These are phyloP conservation scores for Emergomyces orientalis DNA, from an alignment of 2,329 filamentous ascomycete genomes.

Conservation along the genomic window DNA sequence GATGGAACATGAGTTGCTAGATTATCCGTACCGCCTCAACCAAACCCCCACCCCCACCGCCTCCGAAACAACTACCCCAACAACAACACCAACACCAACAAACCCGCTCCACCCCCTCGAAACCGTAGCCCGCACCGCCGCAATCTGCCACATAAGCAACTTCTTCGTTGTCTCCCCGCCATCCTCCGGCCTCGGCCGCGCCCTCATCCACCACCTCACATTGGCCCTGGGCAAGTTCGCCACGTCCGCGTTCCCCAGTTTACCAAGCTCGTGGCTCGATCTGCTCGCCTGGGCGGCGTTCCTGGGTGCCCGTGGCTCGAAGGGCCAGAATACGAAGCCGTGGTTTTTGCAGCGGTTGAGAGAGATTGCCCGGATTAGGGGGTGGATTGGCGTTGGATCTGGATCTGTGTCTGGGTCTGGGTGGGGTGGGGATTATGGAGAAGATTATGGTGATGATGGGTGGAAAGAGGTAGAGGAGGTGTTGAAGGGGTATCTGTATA, in stretches of 20 bases:
- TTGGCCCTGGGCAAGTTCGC: constrained; percentile 18
- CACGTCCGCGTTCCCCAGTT: constrained; percentile 11
- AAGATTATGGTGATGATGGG: background rate
- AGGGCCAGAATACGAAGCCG: constrained; percentile 21
- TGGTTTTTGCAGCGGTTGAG: constrained; percentile 27
- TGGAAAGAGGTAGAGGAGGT: constrained; percentile 24
- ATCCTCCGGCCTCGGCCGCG: constrained; percentile 27
- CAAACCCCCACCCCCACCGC: constrained; percentile 11
- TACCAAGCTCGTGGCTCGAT: constrained; percentile 17
- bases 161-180: constrained; percentile 28
- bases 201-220: constrained; percentile 25
- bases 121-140: constrained; percentile 24
- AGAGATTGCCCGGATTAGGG: constrained; percentile 20
- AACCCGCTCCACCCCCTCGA: constrained; percentile 20
- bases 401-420: background rate
- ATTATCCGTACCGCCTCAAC: constrained; percentile 25
- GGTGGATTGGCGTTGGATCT: constrained; percentile 19
- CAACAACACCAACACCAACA: background rate
- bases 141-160: constrained; percentile 26
- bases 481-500: constrained; percentile 24
- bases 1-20: constrained; percentile 31
- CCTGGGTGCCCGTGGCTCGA: constrained; percentile 26
- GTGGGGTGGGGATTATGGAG: background rate
- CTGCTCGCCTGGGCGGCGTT: constrained; percentile 28
- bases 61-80: background rate